Percentiles rank a stretch among this genome's conserved stretches.
phyloP scores from a whole-genome alignment of 2,329 filamentous ascomycete genomes.

The Teratosphaeria zuluensis region DNA sequence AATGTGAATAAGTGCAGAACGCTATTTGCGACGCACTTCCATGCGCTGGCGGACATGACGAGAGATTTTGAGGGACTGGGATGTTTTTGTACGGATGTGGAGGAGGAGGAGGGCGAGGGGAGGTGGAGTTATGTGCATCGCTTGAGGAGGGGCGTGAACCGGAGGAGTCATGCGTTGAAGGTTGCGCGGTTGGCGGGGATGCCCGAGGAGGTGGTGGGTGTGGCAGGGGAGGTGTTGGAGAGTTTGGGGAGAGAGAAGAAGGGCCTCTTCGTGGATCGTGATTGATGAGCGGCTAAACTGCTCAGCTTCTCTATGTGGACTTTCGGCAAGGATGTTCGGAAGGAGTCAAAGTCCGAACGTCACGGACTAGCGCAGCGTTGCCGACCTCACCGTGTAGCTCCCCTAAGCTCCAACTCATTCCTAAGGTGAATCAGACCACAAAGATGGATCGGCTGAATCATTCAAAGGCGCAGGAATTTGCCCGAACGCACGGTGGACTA shows the following conservation, averaged over 20 bases:
- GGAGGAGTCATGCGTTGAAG: conserved; percentile 81
- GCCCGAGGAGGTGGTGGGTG: conserved; percentile 59
- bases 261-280: neutral
- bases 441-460: too few relatives aligned
- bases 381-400: too few relatives aligned
- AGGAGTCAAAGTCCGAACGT: too few relatives aligned
- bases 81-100: conserved; percentile 81
- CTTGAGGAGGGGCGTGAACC: conserved; percentile 72
- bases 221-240: conserved; percentile 52
- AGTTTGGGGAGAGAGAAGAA: neutral
- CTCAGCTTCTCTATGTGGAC: too few relatives aligned
- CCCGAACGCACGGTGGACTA: too few relatives aligned
- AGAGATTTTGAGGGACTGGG: conserved; percentile 49
- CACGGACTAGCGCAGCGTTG: too few relatives aligned
- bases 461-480: too few relatives aligned
- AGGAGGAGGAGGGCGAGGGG: conserved; percentile 56
- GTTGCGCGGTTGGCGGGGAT: conserved; percentile 79
- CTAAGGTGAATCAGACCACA: too few relatives aligned
- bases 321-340: too few relatives aligned
- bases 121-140: conserved; percentile 82
- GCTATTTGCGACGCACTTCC: conserved; percentile 93
- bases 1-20: conserved; percentile 66
- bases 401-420: too few relatives aligned
- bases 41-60: conserved; percentile 71
- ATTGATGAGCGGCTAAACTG: too few relatives aligned